Evolutionary conservation across 106 monocot species (phyloP).

Genomic region (Phalaenopsis equestris): DNA sequence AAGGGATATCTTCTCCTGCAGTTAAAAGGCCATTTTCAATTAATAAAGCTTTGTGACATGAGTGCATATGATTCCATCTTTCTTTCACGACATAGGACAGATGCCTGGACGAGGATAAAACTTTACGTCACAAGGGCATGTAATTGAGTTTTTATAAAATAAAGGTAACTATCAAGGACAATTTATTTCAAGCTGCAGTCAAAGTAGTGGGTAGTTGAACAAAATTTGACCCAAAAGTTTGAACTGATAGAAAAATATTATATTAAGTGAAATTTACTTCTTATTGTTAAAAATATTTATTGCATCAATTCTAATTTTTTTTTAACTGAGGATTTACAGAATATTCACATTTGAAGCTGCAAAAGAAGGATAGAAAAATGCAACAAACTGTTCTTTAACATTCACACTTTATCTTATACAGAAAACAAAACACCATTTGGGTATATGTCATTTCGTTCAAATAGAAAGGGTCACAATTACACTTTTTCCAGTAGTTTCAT

Average conservation of each 20-base stretch:
- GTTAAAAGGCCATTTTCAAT: constrained; percentile 5
- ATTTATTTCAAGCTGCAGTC: not conserved
- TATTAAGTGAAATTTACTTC: not conserved
- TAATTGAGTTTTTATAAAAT: not conserved
- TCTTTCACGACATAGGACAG: not conserved
- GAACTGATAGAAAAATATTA: not conserved
- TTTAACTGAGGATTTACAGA: not conserved
- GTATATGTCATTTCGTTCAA: too few relatives aligned
- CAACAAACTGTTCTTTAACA: too few relatives aligned
- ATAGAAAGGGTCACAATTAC: too few relatives aligned
- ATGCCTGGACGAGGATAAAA: not conserved
- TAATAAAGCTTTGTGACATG: not conserved
- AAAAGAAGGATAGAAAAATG: not conserved
- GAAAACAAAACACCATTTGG: too few relatives aligned
- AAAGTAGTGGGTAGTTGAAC: not conserved
- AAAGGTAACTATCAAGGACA: not conserved
- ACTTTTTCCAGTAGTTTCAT: too few relatives aligned
- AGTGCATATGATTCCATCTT: not conserved
- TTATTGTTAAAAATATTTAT: not conserved
- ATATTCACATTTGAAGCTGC: not conserved
- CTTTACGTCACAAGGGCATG: not conserved
- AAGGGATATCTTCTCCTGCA: constrained; percentile 82
- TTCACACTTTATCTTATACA: too few relatives aligned
- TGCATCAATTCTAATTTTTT: not conserved
- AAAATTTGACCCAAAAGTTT: not conserved